These are phyloP conservation scores for Aspergillus carlsbadensis DNA, from an alignment of 495 filamentous ascomycete species.

Conservation along the genomic window DNA sequence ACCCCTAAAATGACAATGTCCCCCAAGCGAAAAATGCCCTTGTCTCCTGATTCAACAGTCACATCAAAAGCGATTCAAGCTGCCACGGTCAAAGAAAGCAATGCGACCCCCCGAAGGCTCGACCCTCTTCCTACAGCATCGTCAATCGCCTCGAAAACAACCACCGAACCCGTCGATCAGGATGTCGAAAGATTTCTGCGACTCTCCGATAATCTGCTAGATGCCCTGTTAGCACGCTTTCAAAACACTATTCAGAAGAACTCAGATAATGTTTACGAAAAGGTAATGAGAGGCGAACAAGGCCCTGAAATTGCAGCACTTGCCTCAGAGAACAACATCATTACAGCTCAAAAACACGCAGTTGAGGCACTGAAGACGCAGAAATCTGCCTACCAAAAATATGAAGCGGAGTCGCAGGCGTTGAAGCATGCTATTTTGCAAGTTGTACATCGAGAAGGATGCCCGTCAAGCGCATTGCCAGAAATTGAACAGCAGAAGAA, in stretches of 20 bases:
- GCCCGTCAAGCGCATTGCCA: slow-evolving; percentile 30
- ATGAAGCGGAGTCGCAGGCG: slow-evolving; percentile 27
- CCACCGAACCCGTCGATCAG: slow-evolving; percentile 17
- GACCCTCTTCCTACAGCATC: slow-evolving; percentile 18
- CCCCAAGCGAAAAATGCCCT: not conserved
- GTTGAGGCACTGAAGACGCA: slow-evolving; percentile 34
- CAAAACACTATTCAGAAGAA: slow-evolving; percentile 34
- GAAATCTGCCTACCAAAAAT: slow-evolving; percentile 23
- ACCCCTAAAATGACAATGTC: not conserved
- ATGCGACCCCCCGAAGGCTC: not conserved
- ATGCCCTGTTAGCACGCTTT: slow-evolving; percentile 22
- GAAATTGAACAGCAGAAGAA: slow-evolving; percentile 38
- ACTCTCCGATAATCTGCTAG: slow-evolving; percentile 23
- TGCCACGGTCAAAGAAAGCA: slow-evolving; percentile 5
- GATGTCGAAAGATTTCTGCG: slow-evolving; percentile 33
- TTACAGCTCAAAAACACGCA: slow-evolving; percentile 34
- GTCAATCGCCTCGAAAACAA: slow-evolving; percentile 16
- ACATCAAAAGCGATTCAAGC: not conserved
- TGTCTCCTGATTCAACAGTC: slow-evolving; percentile 8
- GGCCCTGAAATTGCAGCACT: slow-evolving; percentile 27
- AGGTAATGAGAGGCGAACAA: slow-evolving; percentile 40
- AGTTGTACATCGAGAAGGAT: slow-evolving; percentile 35
- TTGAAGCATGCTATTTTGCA: slow-evolving; percentile 36
- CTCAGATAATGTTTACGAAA: slow-evolving; percentile 38
- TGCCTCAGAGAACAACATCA: slow-evolving; percentile 36